Conservation (phyloP, 2,329 filamentous ascomycete species). For the Cadophora sp. region DNA sequence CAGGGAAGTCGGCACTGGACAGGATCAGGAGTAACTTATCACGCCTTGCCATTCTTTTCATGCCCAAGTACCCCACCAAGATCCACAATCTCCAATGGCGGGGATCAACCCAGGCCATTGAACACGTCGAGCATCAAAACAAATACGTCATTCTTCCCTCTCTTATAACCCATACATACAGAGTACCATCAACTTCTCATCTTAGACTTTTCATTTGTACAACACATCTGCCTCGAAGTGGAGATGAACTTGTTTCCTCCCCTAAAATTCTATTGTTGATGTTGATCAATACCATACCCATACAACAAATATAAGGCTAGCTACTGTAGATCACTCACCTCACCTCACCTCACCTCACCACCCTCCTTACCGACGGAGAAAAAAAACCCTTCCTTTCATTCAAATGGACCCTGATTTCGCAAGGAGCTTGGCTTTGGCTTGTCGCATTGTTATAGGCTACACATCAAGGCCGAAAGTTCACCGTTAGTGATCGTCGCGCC, state of each 20-base stretch:
- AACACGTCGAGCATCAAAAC: constrained; percentile 2
- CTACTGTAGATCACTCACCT: no score
- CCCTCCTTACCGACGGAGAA: neutral
- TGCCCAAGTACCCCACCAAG: constrained; percentile 14
- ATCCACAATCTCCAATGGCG: neutral
- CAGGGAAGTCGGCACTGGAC: neutral
- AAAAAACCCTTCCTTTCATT: neutral
- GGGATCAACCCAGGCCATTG: neutral
- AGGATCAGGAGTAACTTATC: neutral
- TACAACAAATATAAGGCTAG: no score
- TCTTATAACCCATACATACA: neutral
- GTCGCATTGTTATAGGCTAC: neutral
- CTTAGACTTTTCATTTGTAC: neutral
- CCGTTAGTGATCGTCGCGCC: constrained; percentile 6
- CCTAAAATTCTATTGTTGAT: no score
- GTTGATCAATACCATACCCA: neutral
- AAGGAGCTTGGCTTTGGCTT: no score
- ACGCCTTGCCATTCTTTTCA: neutral
- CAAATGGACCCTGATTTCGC: constrained; percentile 10
- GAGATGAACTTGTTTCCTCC: neutral
- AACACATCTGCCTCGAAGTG: neutral
- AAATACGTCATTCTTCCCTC: neutral
- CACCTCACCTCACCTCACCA: no score
- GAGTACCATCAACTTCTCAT: no score
- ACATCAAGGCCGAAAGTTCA: constrained; percentile 6